Evolutionary conservation across 345 rosid species (phyloP), one percentile per base, ranked within the genome.

Genomic region (Erucastrum elatum): DNA sequence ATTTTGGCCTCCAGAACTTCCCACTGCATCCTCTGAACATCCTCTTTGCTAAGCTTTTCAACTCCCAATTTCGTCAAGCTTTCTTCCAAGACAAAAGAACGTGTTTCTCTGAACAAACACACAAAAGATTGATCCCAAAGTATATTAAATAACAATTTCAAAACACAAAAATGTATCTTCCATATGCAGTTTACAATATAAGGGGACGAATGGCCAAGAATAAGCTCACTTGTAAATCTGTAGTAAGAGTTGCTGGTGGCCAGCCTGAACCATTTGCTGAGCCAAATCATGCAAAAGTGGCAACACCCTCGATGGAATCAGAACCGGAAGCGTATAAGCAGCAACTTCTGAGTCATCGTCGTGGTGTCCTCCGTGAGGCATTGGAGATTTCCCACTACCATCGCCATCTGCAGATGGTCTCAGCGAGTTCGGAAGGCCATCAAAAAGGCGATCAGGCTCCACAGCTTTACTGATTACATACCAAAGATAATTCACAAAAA

Each of bases 1-100:
- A 93, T 95, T 87, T 95, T 95, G 64, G 97, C 94, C 87, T 95
- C 99, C 86, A 95, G 85, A 76, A 88, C 93, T 84, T 93, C 99
- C 99, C 99, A 95, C 53, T 86, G 98, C 98, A 93, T 90, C 88
- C 88, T 90, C 84, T 91, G 99, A 70, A 95, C 97, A 80, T 95
- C 99, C 59, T 95, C 99, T 88, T 89, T 95, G 84, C 94, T 86
- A 77, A 95, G 92, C 80, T 89, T 95, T 85, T 93, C 99, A 60
- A 95, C 98, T 75, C 99, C 99, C 82, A 95, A 81, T 82, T 91
- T 95, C 58, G 70, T 88, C 37, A 95, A 88, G 77, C 98, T 95
- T 86, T 91, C 96, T 84, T 91, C 98, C 82, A 95, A 70, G 68
- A 89, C 91, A 39, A 85, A 63, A 60, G 97, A 88, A 6, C 98